phyloP scores from a whole-genome alignment of 139 green algal genomes.

The Micractinium sp. region DNA sequence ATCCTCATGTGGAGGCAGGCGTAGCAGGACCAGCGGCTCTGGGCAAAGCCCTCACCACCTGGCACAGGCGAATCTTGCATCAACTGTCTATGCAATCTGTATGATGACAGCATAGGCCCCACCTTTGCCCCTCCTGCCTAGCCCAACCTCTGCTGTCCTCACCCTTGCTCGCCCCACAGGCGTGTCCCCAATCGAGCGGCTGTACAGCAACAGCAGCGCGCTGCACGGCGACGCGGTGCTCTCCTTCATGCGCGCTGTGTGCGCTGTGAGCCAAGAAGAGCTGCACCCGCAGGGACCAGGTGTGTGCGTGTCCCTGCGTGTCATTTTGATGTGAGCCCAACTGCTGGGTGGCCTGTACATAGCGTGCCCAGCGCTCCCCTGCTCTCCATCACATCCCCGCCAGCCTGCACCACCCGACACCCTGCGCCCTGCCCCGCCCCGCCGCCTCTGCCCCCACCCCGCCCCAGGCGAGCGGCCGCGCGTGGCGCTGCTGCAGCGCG shows the following conservation, averaged over 20 bases:
- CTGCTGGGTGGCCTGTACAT: too few relatives aligned
- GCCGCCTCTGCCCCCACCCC: neutral
- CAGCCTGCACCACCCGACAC: neutral
- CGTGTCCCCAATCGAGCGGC: constrained; percentile 52
- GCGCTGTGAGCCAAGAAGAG: constrained; percentile 83
- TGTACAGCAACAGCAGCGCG: constrained; percentile 59
- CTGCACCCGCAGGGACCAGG: constrained; percentile 56
- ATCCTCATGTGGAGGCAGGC: too few relatives aligned
- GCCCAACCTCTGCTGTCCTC: too few relatives aligned
- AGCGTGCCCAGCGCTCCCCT: too few relatives aligned
- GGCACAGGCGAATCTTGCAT: too few relatives aligned
- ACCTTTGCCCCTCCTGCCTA: too few relatives aligned
- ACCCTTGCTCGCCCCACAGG: neutral
- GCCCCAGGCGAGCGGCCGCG: constrained; percentile 13
- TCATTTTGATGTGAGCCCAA: too few relatives aligned
- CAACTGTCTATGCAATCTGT: too few relatives aligned
- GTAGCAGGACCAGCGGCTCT: too few relatives aligned
- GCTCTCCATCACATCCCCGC: too few relatives aligned
- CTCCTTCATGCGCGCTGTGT: constrained; percentile 90
- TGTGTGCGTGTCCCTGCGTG: constrained; percentile 1
- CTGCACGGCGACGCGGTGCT: constrained; percentile 93
- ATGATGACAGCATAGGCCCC: too few relatives aligned
- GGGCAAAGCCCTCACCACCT: too few relatives aligned
- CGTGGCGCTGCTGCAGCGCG: constrained; percentile 42
- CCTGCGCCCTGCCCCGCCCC: neutral